Evolutionary conservation across 2,329 filamentous ascomycete genomes (phyloP).

Genomic region (Exophiala lecanii-corni): DNA sequence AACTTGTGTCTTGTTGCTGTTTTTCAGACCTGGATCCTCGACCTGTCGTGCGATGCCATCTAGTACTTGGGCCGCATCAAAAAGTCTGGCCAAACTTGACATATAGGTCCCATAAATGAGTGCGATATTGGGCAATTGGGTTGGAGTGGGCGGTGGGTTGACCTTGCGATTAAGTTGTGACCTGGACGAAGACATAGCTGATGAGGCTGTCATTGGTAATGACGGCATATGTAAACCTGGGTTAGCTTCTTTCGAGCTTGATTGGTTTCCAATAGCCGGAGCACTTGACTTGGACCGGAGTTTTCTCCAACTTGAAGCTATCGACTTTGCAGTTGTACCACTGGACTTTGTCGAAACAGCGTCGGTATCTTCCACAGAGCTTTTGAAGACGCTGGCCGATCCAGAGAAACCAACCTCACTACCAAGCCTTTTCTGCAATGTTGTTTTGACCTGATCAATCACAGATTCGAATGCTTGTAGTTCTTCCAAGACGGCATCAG

Average conservation of each 20-base stretch:
- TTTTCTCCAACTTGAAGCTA: constrained; percentile 83
- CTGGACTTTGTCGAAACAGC: constrained; percentile 44
- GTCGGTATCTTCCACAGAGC: constrained; percentile 49
- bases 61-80: constrained; percentile 86
- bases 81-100: constrained; percentile 80
- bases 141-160: constrained; percentile 47
- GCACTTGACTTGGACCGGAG: constrained; percentile 79
- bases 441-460: constrained; percentile 76
- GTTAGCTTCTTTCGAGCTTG: constrained; percentile 32
- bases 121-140: constrained; percentile 63
- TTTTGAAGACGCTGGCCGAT: constrained; percentile 68
- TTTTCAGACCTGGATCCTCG: constrained; percentile 86
- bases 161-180: constrained; percentile 60
- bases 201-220: constrained; percentile 65
- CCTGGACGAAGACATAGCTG: constrained; percentile 53
- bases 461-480: constrained; percentile 85
- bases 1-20: constrained; percentile 90
- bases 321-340: constrained; percentile 59
- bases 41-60: constrained; percentile 93
- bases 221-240: constrained; percentile 65
- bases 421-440: constrained; percentile 78
- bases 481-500: constrained; percentile 86
- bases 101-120: constrained; percentile 74
- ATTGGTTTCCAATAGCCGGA: constrained; percentile 21
- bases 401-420: constrained; percentile 83